Evolutionary conservation across 2,329 filamentous ascomycete species (phyloP).

Genomic region (Aspergillus sergii): DNA sequence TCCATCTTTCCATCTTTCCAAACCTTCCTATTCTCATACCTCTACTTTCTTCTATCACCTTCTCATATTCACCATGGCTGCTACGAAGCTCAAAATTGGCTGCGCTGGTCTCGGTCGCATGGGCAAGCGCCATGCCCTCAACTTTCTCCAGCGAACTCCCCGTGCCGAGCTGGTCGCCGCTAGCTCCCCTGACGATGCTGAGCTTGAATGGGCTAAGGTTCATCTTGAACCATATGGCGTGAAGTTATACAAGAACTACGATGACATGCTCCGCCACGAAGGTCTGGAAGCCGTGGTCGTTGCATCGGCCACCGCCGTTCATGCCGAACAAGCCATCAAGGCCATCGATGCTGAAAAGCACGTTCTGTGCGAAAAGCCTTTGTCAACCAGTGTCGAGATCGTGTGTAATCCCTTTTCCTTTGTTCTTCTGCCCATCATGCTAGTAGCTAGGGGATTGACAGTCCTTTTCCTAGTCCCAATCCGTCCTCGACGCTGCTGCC

Average conservation of each 20-base stretch:
- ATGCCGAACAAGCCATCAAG: slow-evolving; percentile 61
- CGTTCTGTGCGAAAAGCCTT: slow-evolving; percentile 59
- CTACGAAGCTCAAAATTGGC: slow-evolving; percentile 46
- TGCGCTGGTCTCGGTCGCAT: slow-evolving; percentile 56
- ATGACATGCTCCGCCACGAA: slow-evolving; percentile 59
- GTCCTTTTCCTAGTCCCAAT: slow-evolving; percentile 52
- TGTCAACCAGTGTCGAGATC: slow-evolving; percentile 60
- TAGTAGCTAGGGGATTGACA: background rate
- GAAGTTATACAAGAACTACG: slow-evolving; percentile 56
- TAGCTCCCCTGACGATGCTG: slow-evolving; percentile 49
- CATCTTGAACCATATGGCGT: slow-evolving; percentile 56
- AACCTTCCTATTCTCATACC: background rate
- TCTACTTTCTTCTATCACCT: background rate
- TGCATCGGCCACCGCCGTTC: slow-evolving; percentile 57
- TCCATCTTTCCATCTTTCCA: background rate
- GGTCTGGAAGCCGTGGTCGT: slow-evolving; percentile 60
- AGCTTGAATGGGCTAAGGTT: slow-evolving; percentile 54
- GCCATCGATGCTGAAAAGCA: slow-evolving; percentile 58
- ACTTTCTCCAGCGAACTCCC: slow-evolving; percentile 51
- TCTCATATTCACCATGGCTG: slow-evolving; percentile 23
- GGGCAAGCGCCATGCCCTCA: slow-evolving; percentile 54
- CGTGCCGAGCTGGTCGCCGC: slow-evolving; percentile 54
- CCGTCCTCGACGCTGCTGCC: slow-evolving; percentile 60
- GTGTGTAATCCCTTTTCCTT: slow-evolving; percentile 41
- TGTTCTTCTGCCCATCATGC: background rate